Evolutionary conservation across 2,329 filamentous ascomycete genomes (phyloP).

Genomic region (Cladosporium sp.): DNA sequence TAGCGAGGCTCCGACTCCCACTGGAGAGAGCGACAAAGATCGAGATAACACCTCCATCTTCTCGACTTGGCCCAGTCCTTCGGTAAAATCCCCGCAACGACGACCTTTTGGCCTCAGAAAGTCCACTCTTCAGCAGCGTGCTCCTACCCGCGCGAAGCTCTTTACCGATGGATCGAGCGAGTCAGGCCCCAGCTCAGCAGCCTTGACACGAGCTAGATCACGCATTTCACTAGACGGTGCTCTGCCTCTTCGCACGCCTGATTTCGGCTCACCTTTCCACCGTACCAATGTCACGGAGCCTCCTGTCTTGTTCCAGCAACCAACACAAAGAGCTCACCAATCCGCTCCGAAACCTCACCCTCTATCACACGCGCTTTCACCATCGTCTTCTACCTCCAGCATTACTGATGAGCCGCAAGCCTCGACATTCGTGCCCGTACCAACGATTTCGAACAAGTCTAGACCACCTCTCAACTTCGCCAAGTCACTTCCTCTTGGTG

Average conservation of each 20-base stretch:
- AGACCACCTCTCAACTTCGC: slow-evolving; percentile 58
- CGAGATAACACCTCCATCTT: slow-evolving; percentile 36
- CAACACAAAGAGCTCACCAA: slow-evolving; percentile 37
- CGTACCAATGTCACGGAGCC: slow-evolving; percentile 66
- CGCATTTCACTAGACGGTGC: slow-evolving; percentile 81
- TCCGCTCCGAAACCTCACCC: slow-evolving; percentile 66
- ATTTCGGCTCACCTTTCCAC: slow-evolving; percentile 64
- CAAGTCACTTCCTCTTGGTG: slow-evolving; percentile 72
- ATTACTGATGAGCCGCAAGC: slow-evolving; percentile 67
- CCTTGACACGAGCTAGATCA: slow-evolving; percentile 48
- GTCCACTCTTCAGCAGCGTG: slow-evolving; percentile 84
- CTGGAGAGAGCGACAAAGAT: slow-evolving; percentile 35
- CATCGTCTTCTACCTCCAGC: slow-evolving; percentile 81
- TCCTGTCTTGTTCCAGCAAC: slow-evolving; percentile 44
- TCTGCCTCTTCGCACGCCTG: slow-evolving; percentile 64
- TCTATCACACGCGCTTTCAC: slow-evolving; percentile 81
- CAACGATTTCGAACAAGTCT: slow-evolving; percentile 41
- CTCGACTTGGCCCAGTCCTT: slow-evolving; percentile 27
- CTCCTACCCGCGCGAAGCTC: slow-evolving; percentile 45
- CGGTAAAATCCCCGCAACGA: slow-evolving; percentile 34
- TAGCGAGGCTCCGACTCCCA: slow-evolving; percentile 30
- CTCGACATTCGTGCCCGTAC: slow-evolving; percentile 25
- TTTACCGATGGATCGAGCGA: slow-evolving; percentile 37
- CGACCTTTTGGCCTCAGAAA: slow-evolving; percentile 61
- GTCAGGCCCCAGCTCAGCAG: slow-evolving; percentile 31